Percentiles rank a stretch among this genome's conserved stretches.
These are phyloP conservation scores for Saccharomyces hybrid DNA, from an alignment of 1,139 yeast genomes.

Conservation along the genomic window DNA sequence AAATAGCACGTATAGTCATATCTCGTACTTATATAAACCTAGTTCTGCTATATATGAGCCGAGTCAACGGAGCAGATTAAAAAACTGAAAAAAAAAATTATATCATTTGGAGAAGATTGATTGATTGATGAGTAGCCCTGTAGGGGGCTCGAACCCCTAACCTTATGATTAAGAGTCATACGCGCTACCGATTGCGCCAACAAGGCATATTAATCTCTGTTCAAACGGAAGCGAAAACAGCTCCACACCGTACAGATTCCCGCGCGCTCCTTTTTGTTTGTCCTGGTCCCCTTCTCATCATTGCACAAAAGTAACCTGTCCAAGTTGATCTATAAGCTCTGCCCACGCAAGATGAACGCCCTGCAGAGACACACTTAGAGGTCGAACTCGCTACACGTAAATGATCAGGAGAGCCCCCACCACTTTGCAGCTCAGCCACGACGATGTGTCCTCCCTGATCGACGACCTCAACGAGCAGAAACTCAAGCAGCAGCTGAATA, in stretches of 20 bases:
- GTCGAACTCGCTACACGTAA: no score
- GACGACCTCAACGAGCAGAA: constrained; percentile 14
- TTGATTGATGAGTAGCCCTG: constrained; percentile 29
- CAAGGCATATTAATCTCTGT: constrained; percentile 29
- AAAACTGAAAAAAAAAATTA: no score
- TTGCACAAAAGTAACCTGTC: no score
- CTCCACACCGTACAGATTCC: no score
- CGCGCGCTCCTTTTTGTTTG: no score
- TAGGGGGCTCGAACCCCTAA: constrained; percentile 43
- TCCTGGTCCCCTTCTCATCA: no score
- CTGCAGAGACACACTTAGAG: no score
- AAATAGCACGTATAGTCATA: not conserved
- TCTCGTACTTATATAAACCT: not conserved
- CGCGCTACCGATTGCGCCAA: constrained; percentile 44
- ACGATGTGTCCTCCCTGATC: constrained; percentile 13
- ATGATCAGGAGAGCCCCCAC: constrained; percentile 17
- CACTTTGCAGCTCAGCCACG: constrained; percentile 10
- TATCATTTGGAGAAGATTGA: no score
- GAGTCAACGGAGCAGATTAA: not conserved
- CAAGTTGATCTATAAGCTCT: no score
- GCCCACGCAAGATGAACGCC: no score
- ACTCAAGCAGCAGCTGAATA: constrained; percentile 4
- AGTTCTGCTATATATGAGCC: not conserved
- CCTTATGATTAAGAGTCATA: constrained; percentile 41
- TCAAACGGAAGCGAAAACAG: no score